Conservation (phyloP, 305 asterid species). For the Striga hermonthica region DNA sequence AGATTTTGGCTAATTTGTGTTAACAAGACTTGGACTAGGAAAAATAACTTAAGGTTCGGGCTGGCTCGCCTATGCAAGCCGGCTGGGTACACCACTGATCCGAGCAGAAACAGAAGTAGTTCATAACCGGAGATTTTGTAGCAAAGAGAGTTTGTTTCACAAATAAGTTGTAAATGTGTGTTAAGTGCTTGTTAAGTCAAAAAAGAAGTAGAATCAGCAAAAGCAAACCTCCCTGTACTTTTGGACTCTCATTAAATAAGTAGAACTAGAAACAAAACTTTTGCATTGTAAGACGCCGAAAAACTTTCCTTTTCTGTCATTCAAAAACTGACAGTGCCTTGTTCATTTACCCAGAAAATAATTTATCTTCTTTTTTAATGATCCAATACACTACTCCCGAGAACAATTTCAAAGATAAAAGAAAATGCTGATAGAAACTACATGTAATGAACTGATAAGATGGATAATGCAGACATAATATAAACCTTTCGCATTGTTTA, state of each 20-base stretch:
- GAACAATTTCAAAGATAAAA: not conserved
- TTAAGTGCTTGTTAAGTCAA: not conserved
- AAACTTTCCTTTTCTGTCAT: not conserved
- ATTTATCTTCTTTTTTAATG: not conserved
- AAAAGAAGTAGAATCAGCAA: not conserved
- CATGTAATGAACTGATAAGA: not conserved
- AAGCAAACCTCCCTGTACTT: not conserved
- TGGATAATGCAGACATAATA: slow-evolving; percentile 2
- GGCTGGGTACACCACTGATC: no score
- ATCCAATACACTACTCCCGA: not conserved
- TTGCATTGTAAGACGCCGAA: not conserved
- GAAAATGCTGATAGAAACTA: not conserved
- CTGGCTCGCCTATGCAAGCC: no score
- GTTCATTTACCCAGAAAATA: not conserved
- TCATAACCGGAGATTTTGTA: not conserved
- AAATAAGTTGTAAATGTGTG: not conserved
- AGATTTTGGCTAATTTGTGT: no score
- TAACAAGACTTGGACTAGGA: no score
- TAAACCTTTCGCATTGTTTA: slow-evolving; percentile 81
- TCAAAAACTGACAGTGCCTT: not conserved
- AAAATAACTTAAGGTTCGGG: no score
- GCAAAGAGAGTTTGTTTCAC: not conserved
- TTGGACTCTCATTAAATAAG: not conserved
- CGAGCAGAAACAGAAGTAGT: not conserved
- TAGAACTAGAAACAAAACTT: not conserved